Conservation (phyloP, 2,329 filamentous ascomycete genomes). For the Paradendryphiella salina region DNA sequence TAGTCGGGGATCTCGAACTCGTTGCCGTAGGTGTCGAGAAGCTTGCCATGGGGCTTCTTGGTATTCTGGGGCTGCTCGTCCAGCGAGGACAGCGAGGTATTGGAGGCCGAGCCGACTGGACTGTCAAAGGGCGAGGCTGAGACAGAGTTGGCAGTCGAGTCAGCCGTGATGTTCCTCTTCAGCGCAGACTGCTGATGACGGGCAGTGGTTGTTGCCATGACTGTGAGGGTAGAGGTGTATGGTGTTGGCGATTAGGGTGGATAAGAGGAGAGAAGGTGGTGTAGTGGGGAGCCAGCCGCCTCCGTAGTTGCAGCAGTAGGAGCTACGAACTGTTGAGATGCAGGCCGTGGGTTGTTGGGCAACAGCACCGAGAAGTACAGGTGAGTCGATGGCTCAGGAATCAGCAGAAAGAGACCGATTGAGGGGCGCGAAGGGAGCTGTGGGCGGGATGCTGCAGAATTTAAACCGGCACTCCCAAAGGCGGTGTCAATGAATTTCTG, state of each 20-base stretch:
- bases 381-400: conserved; percentile 4
- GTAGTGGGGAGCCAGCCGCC: conserved; percentile 10
- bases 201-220: conserved; percentile 57
- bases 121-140: conserved; percentile 62
- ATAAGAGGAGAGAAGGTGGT: background rate
- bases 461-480: conserved; percentile 19
- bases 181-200: conserved; percentile 55
- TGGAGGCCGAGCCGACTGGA: conserved; percentile 69
- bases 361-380: conserved; percentile 5
- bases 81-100: conserved; percentile 90
- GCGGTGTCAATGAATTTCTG: conserved; percentile 33
- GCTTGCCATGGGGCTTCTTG: conserved; percentile 59
- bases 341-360: conserved; percentile 27
- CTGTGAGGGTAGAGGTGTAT: conserved; percentile 3
- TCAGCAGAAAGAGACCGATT: conserved; percentile 3
- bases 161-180: conserved; percentile 54
- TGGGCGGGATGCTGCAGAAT: conserved; percentile 24
- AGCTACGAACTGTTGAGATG: conserved; percentile 29
- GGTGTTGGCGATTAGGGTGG: conserved; percentile 1
- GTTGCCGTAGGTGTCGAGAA: conserved; percentile 93
- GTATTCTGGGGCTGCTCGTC: conserved; percentile 59
- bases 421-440: conserved; percentile 7
- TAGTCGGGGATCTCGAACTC: conserved; percentile 91
- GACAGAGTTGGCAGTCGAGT: conserved; percentile 59
- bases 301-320: conserved; percentile 16